Evolutionary conservation across 768 basidiomycete genomes (phyloP).

Genomic region (Russula dissimulans): DNA sequence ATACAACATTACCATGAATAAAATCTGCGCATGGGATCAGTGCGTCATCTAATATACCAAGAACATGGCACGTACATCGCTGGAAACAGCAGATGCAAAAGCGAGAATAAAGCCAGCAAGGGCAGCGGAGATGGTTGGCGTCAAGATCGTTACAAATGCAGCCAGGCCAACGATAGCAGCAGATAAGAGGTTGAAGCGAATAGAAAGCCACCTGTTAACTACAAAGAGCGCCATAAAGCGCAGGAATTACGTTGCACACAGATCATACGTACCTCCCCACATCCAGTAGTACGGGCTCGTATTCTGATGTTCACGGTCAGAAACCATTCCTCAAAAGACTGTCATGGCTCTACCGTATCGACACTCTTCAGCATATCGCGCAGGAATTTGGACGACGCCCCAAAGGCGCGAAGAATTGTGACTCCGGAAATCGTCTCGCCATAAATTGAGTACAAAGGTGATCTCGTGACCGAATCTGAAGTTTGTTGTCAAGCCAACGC

Average conservation of each 20-base stretch:
- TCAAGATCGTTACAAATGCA: constrained; percentile 53
- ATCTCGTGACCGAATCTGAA: constrained; percentile 35
- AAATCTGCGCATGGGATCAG: constrained; percentile 32
- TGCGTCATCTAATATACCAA: not conserved
- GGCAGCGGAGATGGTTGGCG: constrained; percentile 68
- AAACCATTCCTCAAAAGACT: not conserved
- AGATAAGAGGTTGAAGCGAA: constrained; percentile 79
- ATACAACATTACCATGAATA: constrained; percentile 13
- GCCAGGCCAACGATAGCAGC: constrained; percentile 64
- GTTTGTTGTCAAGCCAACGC: not conserved
- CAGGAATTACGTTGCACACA: not conserved
- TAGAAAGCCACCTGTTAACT: constrained; percentile 89
- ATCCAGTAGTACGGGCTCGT: constrained; percentile 82
- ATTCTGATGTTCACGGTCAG: constrained; percentile 29
- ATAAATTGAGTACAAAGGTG: constrained; percentile 44
- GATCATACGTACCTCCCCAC: constrained; percentile 55
- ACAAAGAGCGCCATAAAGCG: constrained; percentile 8
- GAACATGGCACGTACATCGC: constrained; percentile 39
- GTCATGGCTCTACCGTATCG: constrained; percentile 43
- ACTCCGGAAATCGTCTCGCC: constrained; percentile 46
- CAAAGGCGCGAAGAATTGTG: constrained; percentile 68
- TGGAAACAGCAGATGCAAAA: constrained; percentile 69
- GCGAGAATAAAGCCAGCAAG: constrained; percentile 81
- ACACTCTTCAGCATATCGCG: constrained; percentile 77
- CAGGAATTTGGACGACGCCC: constrained; percentile 78